Evolutionary conservation across 2,329 filamentous ascomycete genomes (phyloP).

Genomic region (Massarina eburnea): DNA sequence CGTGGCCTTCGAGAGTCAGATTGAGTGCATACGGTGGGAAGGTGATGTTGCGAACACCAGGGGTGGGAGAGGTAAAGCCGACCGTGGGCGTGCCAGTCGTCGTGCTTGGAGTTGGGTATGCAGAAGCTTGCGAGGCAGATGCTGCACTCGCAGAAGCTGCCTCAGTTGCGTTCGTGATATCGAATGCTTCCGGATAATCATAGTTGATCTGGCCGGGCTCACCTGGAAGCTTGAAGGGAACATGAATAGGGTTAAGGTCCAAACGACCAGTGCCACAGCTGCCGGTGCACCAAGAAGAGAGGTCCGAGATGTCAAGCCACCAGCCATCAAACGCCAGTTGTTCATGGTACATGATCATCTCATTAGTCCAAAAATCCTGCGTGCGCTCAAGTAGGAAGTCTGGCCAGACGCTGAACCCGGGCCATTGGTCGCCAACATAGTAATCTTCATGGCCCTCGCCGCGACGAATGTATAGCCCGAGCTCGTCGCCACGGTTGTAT

Average conservation of each 20-base stretch:
- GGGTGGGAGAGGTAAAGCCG: conserved; percentile 58
- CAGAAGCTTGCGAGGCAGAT: conserved; percentile 51
- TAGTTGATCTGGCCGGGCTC: conserved; percentile 61
- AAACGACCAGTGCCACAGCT: conserved; percentile 66
- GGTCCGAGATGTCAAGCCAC: conserved; percentile 62
- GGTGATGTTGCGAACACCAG: conserved; percentile 64
- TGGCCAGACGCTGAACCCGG: conserved; percentile 59
- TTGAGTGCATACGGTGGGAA: conserved; percentile 74
- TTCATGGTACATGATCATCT: conserved; percentile 49
- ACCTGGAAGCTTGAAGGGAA: conserved; percentile 62
- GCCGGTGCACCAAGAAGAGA: conserved; percentile 64
- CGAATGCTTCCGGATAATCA: conserved; percentile 66
- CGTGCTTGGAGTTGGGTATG: conserved; percentile 28
- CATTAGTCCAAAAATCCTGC: conserved; percentile 57
- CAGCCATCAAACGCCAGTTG: conserved; percentile 53
- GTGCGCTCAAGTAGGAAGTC: conserved; percentile 61
- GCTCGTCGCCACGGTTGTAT: conserved; percentile 49
- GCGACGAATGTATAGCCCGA: conserved; percentile 51
- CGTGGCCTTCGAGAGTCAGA: conserved; percentile 69
- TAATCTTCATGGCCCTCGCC: conserved; percentile 46
- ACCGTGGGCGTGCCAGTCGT: conserved; percentile 23
- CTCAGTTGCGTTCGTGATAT: conserved; percentile 65
- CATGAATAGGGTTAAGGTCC: conserved; percentile 65
- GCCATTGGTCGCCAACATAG: conserved; percentile 56
- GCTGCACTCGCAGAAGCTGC: conserved; percentile 58